A percentile compares a stretch with the other conserved stretches of the same genome.
phyloP scores from a whole-genome alignment of 768 basidiomycete species.

The Coprinopsis strossmayeri region DNA sequence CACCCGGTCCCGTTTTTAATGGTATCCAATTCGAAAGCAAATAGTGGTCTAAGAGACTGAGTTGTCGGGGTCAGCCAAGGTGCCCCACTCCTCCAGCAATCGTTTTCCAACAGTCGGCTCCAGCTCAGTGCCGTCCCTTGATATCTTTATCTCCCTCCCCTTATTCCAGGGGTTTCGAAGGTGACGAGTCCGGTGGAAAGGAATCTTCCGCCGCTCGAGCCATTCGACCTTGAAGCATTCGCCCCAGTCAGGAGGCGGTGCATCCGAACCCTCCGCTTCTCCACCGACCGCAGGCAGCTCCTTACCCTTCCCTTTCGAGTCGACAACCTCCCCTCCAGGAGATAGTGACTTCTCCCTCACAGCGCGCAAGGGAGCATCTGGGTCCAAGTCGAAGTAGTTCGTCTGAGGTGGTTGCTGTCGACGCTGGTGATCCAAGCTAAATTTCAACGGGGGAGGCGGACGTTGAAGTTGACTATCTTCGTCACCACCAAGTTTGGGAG shows the following conservation, averaged over 20 bases:
- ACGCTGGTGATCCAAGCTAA: conserved; percentile 28
- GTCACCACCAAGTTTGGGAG: conserved; percentile 39
- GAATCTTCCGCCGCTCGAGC: conserved; percentile 63
- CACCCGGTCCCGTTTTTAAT: too few relatives aligned
- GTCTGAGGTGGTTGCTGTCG: background rate
- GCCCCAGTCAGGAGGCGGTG: conserved; percentile 49
- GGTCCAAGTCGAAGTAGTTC: conserved; percentile 31
- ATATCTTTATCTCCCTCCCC: conserved; percentile 74
- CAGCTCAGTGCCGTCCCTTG: conserved; percentile 87
- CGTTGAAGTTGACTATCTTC: conserved; percentile 25
- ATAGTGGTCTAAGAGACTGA: too few relatives aligned
- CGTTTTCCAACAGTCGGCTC: conserved; percentile 70
- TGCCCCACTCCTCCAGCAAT: conserved; percentile 66
- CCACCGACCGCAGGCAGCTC: conserved; percentile 18
- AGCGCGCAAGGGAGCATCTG: conserved; percentile 32
- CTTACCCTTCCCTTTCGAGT: conserved; percentile 16
- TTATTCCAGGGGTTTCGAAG: conserved; percentile 93
- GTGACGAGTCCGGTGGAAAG: conserved; percentile 72
- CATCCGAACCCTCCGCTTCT: conserved; percentile 10
- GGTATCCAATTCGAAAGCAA: too few relatives aligned
- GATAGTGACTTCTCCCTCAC: conserved; percentile 14
- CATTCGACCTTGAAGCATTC: conserved; percentile 80
- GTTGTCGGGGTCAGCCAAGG: conserved; percentile 1
- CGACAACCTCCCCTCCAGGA: conserved; percentile 5
- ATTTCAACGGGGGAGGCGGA: conserved; percentile 19